A percentile compares a stretch with the other conserved stretches of the same genome.
Conservation (phyloP, 768 basidiomycete genomes). For the Mycena maculata region DNA sequence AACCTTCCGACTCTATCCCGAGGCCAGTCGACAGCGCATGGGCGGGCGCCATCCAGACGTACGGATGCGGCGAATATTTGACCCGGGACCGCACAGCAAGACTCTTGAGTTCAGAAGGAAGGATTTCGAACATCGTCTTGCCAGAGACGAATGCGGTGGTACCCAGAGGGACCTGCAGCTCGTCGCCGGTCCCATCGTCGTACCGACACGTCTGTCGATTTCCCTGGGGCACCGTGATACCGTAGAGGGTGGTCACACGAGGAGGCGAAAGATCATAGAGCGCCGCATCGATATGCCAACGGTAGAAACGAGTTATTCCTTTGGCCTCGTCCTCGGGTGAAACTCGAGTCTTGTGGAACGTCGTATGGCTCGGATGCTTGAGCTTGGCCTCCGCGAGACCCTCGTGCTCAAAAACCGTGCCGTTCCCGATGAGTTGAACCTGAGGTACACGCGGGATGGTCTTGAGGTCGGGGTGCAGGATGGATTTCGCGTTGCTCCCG, state of each 20-base stretch:
- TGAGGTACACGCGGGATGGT: slow-evolving; percentile 90
- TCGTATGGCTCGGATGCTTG: slow-evolving; percentile 87
- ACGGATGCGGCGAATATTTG: slow-evolving; percentile 86
- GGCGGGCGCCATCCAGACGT: slow-evolving; percentile 92
- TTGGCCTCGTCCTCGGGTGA: slow-evolving; percentile 78
- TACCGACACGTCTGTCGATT: slow-evolving; percentile 73
- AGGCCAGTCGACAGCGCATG: slow-evolving; percentile 81
- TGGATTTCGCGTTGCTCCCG: slow-evolving; percentile 75
- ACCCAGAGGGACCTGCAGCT: slow-evolving; percentile 83
- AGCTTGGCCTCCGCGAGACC: slow-evolving; percentile 82
- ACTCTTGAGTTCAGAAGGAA: slow-evolving; percentile 79
- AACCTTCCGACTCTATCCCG: slow-evolving; percentile 83
- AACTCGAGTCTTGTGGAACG: slow-evolving; percentile 86
- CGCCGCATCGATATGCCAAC: slow-evolving; percentile 95
- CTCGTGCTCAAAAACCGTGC: slow-evolving; percentile 82
- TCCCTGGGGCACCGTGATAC: slow-evolving; percentile 77
- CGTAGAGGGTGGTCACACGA: slow-evolving; percentile 87
- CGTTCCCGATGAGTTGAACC: slow-evolving; percentile 94
- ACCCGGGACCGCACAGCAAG: slow-evolving; percentile 82
- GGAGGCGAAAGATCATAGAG: slow-evolving; percentile 83
- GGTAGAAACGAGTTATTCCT: slow-evolving; percentile 85
- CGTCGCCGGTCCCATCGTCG: slow-evolving; percentile 90
- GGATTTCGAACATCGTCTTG: slow-evolving; percentile 86
- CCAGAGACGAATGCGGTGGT: slow-evolving; percentile 89
- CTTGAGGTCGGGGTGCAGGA: slow-evolving; percentile 91